Percentiles rank a stretch among this genome's conserved stretches.
These are phyloP conservation scores for Pichia ethanolica DNA, from an alignment of 805 yeast species.

Conservation along the genomic window DNA sequence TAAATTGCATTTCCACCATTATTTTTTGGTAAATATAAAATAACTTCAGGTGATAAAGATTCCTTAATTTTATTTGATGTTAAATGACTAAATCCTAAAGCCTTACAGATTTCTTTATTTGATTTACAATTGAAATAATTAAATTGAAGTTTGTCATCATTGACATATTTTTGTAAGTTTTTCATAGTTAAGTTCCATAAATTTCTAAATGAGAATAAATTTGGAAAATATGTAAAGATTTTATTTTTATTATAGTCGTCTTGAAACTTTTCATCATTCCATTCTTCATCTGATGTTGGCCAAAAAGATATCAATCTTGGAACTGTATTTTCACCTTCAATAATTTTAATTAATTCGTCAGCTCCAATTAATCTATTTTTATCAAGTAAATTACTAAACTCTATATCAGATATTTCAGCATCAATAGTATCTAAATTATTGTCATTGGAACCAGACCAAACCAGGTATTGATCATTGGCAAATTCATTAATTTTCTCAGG, in stretches of 20 bases:
- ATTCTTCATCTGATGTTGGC: constrained; percentile 45
- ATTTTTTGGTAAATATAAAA: constrained; percentile 45
- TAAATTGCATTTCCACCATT: constrained; percentile 40
- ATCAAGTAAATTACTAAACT: background rate
- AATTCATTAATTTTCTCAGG: constrained; percentile 44
- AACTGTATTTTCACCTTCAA: constrained; percentile 41
- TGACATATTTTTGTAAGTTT: constrained; percentile 25
- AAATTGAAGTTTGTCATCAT: constrained; percentile 13
- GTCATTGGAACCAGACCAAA: constrained; percentile 39
- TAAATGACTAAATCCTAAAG: constrained; percentile 38
- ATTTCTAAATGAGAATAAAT: constrained; percentile 44
- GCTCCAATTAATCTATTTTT: constrained; percentile 14
- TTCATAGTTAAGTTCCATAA: constrained; percentile 54
- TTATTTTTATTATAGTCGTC: constrained; percentile 27
- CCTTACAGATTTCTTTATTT: constrained; percentile 43
- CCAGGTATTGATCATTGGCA: constrained; percentile 41
- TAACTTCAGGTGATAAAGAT: constrained; percentile 18
- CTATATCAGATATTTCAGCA: background rate
- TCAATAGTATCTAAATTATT: constrained; percentile 32
- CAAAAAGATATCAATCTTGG: constrained; percentile 61
- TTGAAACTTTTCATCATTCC: constrained; percentile 28
- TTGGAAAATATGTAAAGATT: constrained; percentile 37
- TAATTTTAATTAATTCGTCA: constrained; percentile 37
- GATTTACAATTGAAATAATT: constrained; percentile 56
- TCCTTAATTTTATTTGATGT: constrained; percentile 9